These are phyloP conservation scores for Trypanosoma vivax DNA, from an alignment of 208 protist species.

Conservation along the genomic window DNA sequence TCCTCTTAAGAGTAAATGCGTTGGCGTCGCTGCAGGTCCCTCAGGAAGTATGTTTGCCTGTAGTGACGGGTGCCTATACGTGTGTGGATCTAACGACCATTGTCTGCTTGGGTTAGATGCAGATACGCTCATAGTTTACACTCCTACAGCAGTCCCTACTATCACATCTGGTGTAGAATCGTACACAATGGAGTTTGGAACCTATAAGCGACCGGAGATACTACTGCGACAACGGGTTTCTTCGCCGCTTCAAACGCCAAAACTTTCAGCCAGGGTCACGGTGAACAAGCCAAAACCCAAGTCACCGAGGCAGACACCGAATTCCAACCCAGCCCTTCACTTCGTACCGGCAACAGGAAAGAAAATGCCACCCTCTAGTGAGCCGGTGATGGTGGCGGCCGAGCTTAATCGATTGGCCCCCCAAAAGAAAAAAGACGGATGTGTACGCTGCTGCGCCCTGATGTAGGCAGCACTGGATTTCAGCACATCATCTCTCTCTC, in stretches of 20 bases:
- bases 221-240: not conserved
- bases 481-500: not conserved
- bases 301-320: not conserved
- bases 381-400: too few relatives aligned
- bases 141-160: conserved; percentile 32
- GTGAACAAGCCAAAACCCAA: not conserved
- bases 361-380: not conserved
- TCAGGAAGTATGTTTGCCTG: conserved; percentile 81
- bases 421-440: too few relatives aligned
- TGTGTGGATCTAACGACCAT: conserved; percentile 74
- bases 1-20: conserved; percentile 54
- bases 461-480: too few relatives aligned
- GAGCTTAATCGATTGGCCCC: too few relatives aligned
- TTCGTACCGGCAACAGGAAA: not conserved
- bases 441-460: too few relatives aligned
- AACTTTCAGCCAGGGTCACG: not conserved
- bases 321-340: too few relatives aligned
- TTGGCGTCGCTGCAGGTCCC: conserved; percentile 76
- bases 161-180: conserved; percentile 63
- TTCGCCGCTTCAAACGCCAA: not conserved
- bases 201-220: conserved; percentile 32
- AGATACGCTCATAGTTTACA: conserved; percentile 37
- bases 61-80: conserved; percentile 62
- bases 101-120: conserved; percentile 80
- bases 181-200: conserved; percentile 82